Conservation (phyloP, 352 stramenopile genomes). For the Phytophthora podocarpi region DNA sequence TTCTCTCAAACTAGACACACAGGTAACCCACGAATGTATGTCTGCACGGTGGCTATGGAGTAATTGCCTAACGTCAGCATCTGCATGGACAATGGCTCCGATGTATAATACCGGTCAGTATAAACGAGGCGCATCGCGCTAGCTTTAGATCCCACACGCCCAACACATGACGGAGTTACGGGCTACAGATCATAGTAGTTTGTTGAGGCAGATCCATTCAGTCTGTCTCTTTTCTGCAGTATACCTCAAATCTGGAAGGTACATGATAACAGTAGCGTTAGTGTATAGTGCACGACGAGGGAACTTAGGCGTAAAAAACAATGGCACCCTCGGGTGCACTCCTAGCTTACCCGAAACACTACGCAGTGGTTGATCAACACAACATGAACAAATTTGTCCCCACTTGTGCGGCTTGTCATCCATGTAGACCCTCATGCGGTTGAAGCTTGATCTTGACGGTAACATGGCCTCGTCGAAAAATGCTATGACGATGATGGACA, state of each 20-base stretch:
- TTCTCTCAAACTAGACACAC: no score
- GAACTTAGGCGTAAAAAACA: neutral
- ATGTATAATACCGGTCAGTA: neutral
- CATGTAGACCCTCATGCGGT: constrained; percentile 13
- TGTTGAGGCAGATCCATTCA: neutral
- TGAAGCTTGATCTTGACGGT: constrained; percentile 8
- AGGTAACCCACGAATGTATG: constrained; percentile 9
- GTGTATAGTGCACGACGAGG: neutral
- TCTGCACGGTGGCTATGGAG: neutral
- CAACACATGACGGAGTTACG: constrained; percentile 20
- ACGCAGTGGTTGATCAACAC: constrained; percentile 3
- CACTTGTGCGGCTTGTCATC: constrained; percentile 3
- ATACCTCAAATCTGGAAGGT: constrained; percentile 8
- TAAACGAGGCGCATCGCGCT: constrained; percentile 4
- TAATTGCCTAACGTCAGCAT: neutral
- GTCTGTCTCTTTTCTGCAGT: neutral
- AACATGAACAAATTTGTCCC: constrained; percentile 22
- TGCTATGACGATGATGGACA: neutral
- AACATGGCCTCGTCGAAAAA: constrained; percentile 19
- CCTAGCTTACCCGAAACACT: constrained; percentile 18
- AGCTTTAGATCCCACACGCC: neutral
- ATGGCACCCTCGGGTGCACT: neutral
- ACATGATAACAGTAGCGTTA: neutral
- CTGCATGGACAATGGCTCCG: neutral
- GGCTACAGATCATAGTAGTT: neutral